These are phyloP conservation scores for Trichoderma harzianum DNA, from an alignment of 2,329 filamentous ascomycete genomes.

Conservation along the genomic window DNA sequence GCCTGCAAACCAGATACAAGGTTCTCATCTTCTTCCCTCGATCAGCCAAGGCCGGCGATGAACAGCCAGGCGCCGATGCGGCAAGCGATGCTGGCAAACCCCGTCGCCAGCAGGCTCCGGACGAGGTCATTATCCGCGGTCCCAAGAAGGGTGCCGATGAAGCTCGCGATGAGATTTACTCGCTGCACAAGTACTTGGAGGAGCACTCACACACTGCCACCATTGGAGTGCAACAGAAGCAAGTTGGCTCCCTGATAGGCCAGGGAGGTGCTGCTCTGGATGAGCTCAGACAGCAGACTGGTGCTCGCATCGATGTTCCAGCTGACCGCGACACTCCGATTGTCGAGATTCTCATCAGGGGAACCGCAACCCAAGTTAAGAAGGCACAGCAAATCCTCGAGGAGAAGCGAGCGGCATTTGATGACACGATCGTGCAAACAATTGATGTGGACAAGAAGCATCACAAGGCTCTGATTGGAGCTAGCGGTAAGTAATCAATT, in stretches of 20 bases:
- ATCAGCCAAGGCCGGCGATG: slow-evolving; percentile 62
- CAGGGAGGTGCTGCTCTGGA: slow-evolving; percentile 89
- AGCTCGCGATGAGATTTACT: slow-evolving; percentile 86
- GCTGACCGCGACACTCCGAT: slow-evolving; percentile 69
- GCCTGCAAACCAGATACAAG: slow-evolving; percentile 86
- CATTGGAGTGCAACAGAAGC: slow-evolving; percentile 83
- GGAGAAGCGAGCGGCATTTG: slow-evolving; percentile 81
- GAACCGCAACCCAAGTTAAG: slow-evolving; percentile 85
- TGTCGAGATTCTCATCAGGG: slow-evolving; percentile 88
- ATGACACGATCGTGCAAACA: slow-evolving; percentile 80
- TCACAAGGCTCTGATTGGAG: slow-evolving; percentile 85
- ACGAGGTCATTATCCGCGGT: slow-evolving; percentile 88
- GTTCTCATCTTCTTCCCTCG: slow-evolving; percentile 94
- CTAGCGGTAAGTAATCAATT: slow-evolving; percentile 64
- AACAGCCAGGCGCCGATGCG: slow-evolving; percentile 66
- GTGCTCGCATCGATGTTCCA: slow-evolving; percentile 89
- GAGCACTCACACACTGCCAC: slow-evolving; percentile 80
- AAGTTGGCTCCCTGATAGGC: slow-evolving; percentile 91
- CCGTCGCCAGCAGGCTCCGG: slow-evolving; percentile 69
- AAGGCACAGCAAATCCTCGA: slow-evolving; percentile 88
- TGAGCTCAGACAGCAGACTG: slow-evolving; percentile 76
- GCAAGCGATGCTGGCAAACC: slow-evolving; percentile 64
- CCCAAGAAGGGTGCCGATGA: slow-evolving; percentile 90
- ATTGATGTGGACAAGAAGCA: slow-evolving; percentile 93
- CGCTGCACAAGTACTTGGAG: slow-evolving; percentile 81